These are phyloP conservation scores for Nannochloropsis granulata DNA, from an alignment of 108 stramenopile genomes.

Conservation along the genomic window DNA sequence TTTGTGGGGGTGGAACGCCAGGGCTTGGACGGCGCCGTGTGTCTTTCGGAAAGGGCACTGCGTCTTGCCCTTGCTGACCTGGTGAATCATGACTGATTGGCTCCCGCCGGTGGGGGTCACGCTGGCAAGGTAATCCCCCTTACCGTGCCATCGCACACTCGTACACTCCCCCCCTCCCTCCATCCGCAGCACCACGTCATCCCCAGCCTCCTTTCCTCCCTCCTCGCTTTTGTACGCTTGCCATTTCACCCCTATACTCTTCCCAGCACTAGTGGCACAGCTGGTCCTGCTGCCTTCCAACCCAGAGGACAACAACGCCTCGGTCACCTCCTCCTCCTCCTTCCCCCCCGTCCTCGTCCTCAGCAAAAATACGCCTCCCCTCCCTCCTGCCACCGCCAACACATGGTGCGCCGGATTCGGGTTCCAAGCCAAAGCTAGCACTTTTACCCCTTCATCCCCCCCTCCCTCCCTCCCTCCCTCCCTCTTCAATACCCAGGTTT, in stretches of 20 bases:
- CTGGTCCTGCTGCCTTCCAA: background rate
- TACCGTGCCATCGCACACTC: slow-evolving; percentile 71
- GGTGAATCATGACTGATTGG: slow-evolving; percentile 78
- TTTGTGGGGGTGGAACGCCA: slow-evolving; percentile 87
- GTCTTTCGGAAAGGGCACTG: slow-evolving; percentile 69
- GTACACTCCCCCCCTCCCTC: slow-evolving; percentile 41
- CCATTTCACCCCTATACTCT: background rate
- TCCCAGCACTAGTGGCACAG: background rate
- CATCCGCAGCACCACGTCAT: background rate
- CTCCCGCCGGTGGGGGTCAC: slow-evolving; percentile 58
- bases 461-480: slow-evolving; percentile 52
- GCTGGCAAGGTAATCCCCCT: slow-evolving; percentile 94
- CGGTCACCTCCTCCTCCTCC: slow-evolving; percentile 62
- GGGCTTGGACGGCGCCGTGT: slow-evolving; percentile 57
- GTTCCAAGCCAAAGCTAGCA: slow-evolving; percentile 71
- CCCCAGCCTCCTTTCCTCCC: background rate
- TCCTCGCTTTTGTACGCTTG: background rate
- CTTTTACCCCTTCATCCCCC: slow-evolving; percentile 20
- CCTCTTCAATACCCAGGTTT: background rate
- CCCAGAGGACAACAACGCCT: slow-evolving; percentile 47
- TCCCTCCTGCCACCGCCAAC: slow-evolving; percentile 37
- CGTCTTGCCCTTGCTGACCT: slow-evolving; percentile 70
- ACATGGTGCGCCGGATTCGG: slow-evolving; percentile 71
- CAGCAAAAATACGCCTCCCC: slow-evolving; percentile 42
- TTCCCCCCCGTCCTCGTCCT: slow-evolving; percentile 65